These are phyloP conservation scores for Phoenix dactylifera DNA, from an alignment of 176 grass and related monocot species.

Conservation along the genomic window DNA sequence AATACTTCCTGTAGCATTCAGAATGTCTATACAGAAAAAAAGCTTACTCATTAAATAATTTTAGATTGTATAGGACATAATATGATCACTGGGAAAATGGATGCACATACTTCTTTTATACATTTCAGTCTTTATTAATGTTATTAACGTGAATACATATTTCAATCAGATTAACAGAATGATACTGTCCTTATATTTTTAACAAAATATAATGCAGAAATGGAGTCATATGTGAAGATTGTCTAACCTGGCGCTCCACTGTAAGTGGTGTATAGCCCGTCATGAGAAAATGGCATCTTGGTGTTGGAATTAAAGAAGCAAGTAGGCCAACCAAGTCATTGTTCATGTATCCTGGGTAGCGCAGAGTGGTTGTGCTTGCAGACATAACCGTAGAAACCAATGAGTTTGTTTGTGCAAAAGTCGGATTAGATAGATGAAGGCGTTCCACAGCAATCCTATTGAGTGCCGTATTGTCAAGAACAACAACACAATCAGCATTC, in stretches of 20 bases:
- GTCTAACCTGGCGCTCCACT: slow-evolving; percentile 71
- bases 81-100: too few species aligned
- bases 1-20: too few species aligned
- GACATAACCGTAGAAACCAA: slow-evolving; percentile 99
- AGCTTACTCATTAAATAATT: too few species aligned
- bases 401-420: slow-evolving; percentile 94
- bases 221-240: too few species aligned
- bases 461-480: slow-evolving; percentile 95
- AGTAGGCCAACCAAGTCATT: slow-evolving; percentile 96
- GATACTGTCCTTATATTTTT: too few species aligned
- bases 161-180: too few species aligned
- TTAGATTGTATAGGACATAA: too few species aligned
- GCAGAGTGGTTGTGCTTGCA: slow-evolving; percentile 92
- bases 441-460: slow-evolving; percentile 97
- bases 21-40: too few species aligned
- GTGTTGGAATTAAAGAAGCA: slow-evolving; percentile 88
- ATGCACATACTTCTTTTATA: too few species aligned
- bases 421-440: slow-evolving; percentile 87
- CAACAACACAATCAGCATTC: slow-evolving; percentile 96
- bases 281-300: slow-evolving; percentile 99
- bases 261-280: slow-evolving; percentile 96
- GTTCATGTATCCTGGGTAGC: slow-evolving; percentile 99
- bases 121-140: too few species aligned
- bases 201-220: too few species aligned
- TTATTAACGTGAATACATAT: too few species aligned